Evolutionary conservation across 2,329 filamentous ascomycete genomes (phyloP).

Genomic region (Blumeria hordei): DNA sequence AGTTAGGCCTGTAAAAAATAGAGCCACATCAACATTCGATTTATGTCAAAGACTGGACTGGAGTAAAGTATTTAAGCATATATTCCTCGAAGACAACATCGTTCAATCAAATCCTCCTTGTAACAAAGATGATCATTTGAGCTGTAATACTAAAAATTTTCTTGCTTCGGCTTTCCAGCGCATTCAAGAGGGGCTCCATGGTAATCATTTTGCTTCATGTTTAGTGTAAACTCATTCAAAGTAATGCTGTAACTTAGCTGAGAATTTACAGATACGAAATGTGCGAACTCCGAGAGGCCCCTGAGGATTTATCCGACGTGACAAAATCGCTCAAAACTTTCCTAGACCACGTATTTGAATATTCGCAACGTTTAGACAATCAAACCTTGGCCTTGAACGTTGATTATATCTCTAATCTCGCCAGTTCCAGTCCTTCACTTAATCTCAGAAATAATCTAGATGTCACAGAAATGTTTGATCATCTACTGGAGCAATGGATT

Average conservation of each 20-base stretch:
- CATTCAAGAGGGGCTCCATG: constrained; percentile 5
- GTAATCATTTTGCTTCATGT: constrained; percentile 4
- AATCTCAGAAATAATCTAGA: constrained; percentile 2
- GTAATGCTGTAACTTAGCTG: constrained; percentile 1
- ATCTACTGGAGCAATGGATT: constrained; percentile 13
- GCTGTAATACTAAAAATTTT: constrained; percentile 3
- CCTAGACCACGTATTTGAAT: constrained; percentile 4
- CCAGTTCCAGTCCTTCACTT: neutral
- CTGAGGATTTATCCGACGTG: constrained; percentile 11
- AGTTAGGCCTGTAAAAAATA: too few relatives aligned
- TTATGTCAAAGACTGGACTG: constrained; percentile 7
- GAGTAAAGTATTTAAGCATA: constrained; percentile 4
- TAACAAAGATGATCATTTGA: too few relatives aligned
- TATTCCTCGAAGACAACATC: neutral
- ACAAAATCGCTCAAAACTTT: constrained; percentile 6
- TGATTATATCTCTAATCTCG: too few relatives aligned
- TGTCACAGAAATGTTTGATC: constrained; percentile 12
- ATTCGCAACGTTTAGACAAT: too few relatives aligned
- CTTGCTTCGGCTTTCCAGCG: constrained; percentile 2
- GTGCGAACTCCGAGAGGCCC: constrained; percentile 4
- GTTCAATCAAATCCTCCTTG: too few relatives aligned
- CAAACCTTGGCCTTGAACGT: too few relatives aligned
- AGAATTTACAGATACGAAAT: constrained; percentile 8
- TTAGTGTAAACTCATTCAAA: constrained; percentile 5
- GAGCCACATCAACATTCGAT: constrained; percentile 1